Evolutionary conservation across 2,329 filamentous ascomycete species (phyloP).

Genomic region (Fusarium nisikadoi): DNA sequence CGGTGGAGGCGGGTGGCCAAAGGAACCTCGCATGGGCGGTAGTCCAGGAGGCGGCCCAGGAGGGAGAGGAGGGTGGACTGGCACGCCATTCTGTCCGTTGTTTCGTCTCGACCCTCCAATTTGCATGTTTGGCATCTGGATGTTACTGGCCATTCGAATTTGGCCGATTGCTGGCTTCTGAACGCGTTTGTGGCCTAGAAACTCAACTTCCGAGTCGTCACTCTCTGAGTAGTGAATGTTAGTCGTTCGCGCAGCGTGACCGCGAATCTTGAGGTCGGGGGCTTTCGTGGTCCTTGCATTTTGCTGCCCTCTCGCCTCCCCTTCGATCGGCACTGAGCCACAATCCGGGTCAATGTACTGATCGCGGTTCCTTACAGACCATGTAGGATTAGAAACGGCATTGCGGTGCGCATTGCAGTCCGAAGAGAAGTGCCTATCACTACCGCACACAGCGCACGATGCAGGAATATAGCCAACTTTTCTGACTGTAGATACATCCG

Average conservation of each 20-base stretch:
- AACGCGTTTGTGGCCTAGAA: conserved; percentile 51
- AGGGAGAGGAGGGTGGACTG: conserved; percentile 52
- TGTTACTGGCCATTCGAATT: conserved; percentile 55
- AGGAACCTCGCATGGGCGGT: conserved; percentile 37
- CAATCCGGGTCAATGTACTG: conserved; percentile 62
- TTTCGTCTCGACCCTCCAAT: conserved; percentile 26
- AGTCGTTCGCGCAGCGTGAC: conserved; percentile 50
- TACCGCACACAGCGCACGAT: conserved; percentile 68
- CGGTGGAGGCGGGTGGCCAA: conserved; percentile 41
- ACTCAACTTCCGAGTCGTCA: conserved; percentile 59
- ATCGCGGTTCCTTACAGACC: conserved; percentile 61
- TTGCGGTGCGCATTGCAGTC: conserved; percentile 58
- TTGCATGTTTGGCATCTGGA: conserved; percentile 50
- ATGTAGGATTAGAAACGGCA: conserved; percentile 55
- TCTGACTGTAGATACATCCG: conserved; percentile 52
- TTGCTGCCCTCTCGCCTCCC: conserved; percentile 39
- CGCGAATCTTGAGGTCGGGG: conserved; percentile 49
- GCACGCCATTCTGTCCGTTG: conserved; percentile 29
- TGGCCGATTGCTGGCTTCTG: conserved; percentile 48
- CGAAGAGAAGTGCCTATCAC: conserved; percentile 64
- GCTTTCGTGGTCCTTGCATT: conserved; percentile 36
- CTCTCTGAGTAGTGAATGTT: conserved; percentile 59
- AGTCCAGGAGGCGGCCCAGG: conserved; percentile 51
- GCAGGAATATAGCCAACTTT: conserved; percentile 62
- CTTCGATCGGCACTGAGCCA: conserved; percentile 52